phyloP scores from a whole-genome alignment of 345 rosid species.

The Dipteronia dyeriana region DNA sequence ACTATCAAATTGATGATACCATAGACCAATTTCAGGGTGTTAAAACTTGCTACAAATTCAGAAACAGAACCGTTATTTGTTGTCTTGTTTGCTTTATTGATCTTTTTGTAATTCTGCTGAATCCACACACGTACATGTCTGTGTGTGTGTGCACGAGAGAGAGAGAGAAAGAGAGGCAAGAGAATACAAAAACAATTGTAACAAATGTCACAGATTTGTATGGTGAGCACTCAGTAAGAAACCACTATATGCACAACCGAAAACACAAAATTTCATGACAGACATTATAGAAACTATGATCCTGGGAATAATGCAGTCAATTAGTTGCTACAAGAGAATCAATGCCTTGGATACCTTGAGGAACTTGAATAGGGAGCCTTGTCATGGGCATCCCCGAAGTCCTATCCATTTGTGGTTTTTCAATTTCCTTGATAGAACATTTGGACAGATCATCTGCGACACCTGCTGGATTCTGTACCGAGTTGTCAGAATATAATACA shows the following conservation, averaged over 20 bases:
- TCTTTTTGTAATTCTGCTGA: background rate
- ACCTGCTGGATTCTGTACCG: constrained; percentile 53
- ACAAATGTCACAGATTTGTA: background rate
- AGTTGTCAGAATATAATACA: constrained; percentile 75
- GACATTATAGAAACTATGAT: background rate
- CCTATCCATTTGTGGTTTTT: constrained; percentile 63
- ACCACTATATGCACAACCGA: background rate
- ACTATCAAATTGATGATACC: background rate
- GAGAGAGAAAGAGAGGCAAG: background rate
- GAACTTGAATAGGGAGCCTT: constrained; percentile 78
- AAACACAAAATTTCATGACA: background rate
- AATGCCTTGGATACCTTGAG: constrained; percentile 69
- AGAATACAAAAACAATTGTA: background rate
- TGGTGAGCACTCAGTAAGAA: background rate
- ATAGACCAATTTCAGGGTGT: background rate
- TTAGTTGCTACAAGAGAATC: background rate
- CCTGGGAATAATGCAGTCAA: background rate
- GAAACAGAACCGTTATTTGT: background rate
- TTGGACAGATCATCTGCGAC: constrained; percentile 74
- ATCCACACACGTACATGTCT: background rate
- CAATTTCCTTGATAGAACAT: constrained; percentile 79
- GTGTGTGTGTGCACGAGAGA: background rate
- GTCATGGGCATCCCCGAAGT: constrained; percentile 63
- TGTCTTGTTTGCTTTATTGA: background rate
- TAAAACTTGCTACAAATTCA: background rate